Conservation (phyloP, 1,284 basidiomycete species). For the Apiotrichum laibachii region DNA sequence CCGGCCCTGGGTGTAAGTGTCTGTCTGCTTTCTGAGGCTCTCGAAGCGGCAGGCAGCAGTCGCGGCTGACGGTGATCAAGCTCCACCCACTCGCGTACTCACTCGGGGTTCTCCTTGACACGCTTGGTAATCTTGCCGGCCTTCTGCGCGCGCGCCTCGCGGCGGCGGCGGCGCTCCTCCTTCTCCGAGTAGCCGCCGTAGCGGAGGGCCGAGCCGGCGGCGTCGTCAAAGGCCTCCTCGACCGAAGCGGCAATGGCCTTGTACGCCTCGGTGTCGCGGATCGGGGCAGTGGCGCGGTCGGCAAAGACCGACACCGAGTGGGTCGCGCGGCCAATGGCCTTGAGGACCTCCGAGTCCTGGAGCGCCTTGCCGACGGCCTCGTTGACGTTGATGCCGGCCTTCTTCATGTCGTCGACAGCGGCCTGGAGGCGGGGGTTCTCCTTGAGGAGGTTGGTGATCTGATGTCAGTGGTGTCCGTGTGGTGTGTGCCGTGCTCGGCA, state of each 20-base stretch:
- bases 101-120: conserved; percentile 74
- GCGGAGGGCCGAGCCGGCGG: conserved; percentile 59
- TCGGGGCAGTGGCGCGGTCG: conserved; percentile 80
- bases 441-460: conserved; percentile 91
- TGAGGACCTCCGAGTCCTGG: conserved; percentile 86
- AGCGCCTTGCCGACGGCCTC: conserved; percentile 91
- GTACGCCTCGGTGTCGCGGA: conserved; percentile 93
- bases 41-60: too few species aligned
- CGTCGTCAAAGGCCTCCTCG: conserved; percentile 90
- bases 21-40: too few species aligned
- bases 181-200: conserved; percentile 93
- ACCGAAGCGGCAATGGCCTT: conserved; percentile 85
- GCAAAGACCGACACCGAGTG: conserved; percentile 70
- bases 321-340: conserved; percentile 70
- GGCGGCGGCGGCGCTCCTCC: conserved; percentile 72
- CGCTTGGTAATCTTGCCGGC: conserved; percentile 65
- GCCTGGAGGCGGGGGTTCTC: conserved; percentile 89
- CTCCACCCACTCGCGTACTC: conserved; percentile 42
- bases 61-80: too few species aligned
- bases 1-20: conserved; percentile 65
- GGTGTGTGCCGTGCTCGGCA: background rate
- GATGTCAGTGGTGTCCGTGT: conserved; percentile 3
- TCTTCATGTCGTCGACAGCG: conserved; percentile 85
- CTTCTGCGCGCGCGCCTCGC: conserved; percentile 73
- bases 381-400: conserved; percentile 84